These are phyloP conservation scores for Mycena alexandri DNA, from an alignment of 768 basidiomycete genomes.

Conservation along the genomic window DNA sequence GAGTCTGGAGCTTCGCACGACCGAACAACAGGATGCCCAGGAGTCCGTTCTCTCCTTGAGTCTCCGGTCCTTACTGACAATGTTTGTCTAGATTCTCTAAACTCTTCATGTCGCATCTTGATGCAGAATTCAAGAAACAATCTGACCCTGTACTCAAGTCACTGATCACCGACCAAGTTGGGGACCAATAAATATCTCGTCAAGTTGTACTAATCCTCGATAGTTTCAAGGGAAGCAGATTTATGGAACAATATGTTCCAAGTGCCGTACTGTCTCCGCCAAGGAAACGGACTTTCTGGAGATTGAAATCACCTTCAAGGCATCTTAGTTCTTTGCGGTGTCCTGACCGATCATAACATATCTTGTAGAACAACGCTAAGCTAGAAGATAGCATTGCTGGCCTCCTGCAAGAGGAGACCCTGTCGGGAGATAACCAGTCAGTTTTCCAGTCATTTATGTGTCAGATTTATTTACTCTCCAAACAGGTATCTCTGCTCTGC, in stretches of 20 bases:
- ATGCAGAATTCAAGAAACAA: conserved; percentile 90
- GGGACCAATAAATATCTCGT: neutral
- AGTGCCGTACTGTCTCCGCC: conserved; percentile 78
- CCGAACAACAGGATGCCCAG: conserved; percentile 97
- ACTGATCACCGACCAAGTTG: conserved; percentile 81
- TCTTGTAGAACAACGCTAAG: conserved; percentile 70
- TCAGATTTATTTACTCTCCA: conserved; percentile 5
- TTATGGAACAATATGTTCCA: conserved; percentile 83
- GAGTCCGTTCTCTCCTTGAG: conserved; percentile 67
- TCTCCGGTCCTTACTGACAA: conserved; percentile 20
- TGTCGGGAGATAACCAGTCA: conserved; percentile 90
- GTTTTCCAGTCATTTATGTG: conserved; percentile 31
- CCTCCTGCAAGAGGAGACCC: conserved; percentile 74
- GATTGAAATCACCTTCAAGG: conserved; percentile 88
- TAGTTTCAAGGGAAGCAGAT: conserved; percentile 91
- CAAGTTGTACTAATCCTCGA: conserved; percentile 4
- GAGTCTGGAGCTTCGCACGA: conserved; percentile 81
- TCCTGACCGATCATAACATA: neutral
- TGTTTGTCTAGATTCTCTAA: conserved; percentile 82
- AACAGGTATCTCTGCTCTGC: conserved; percentile 83
- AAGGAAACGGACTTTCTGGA: conserved; percentile 83
- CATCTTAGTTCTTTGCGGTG: conserved; percentile 46
- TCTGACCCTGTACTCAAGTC: conserved; percentile 69
- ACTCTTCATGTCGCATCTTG: conserved; percentile 91
- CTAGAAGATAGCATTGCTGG: conserved; percentile 81